A percentile compares a stretch with the other conserved stretches of the same genome.
Conservation (phyloP, 2,329 filamentous ascomycete species). For the Colletotrichum lentis region DNA sequence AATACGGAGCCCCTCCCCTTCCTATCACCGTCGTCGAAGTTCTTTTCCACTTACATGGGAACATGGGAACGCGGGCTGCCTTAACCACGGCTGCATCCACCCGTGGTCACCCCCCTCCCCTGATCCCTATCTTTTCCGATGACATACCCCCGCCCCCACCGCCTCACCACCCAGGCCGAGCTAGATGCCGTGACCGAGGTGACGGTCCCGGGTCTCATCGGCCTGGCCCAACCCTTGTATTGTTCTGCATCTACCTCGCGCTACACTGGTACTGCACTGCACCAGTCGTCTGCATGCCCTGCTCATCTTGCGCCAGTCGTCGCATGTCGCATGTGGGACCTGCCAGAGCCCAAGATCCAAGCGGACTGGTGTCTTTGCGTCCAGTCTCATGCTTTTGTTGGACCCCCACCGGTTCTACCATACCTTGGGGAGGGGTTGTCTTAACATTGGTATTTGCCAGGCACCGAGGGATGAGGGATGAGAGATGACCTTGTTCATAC, state of each 20-base stretch:
- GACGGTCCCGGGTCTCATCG: conserved; percentile 26
- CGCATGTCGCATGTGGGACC: conserved; percentile 29
- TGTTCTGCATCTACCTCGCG: conserved; percentile 9
- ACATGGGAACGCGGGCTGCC: conserved; percentile 18
- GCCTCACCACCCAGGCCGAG: conserved; percentile 26
- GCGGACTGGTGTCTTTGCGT: conserved; percentile 30
- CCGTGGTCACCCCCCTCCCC: conserved; percentile 9
- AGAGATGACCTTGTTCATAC: conserved; percentile 3
- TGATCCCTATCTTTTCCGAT: conserved; percentile 38
- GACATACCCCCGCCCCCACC: conserved; percentile 30
- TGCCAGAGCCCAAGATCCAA: conserved; percentile 15
- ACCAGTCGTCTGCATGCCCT: conserved; percentile 21
- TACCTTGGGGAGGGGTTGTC: conserved; percentile 21
- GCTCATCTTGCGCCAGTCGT: conserved; percentile 25
- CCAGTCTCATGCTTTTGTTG: conserved; percentile 33
- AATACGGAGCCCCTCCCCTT: conserved; percentile 4
- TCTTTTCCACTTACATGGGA: conserved; percentile 27
- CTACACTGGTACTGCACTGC: conserved; percentile 1
- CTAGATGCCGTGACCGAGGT: conserved; percentile 30
- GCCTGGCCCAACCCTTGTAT: conserved; percentile 19
- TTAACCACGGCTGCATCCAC: conserved; percentile 24
- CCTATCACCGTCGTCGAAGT: not conserved
- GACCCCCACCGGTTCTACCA: conserved; percentile 34
- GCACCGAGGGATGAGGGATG: conserved; percentile 23
- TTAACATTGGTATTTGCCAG: conserved; percentile 26